These are phyloP conservation scores for Pezicula rhizophila DNA, from an alignment of 2,329 filamentous ascomycete genomes.

Conservation along the genomic window DNA sequence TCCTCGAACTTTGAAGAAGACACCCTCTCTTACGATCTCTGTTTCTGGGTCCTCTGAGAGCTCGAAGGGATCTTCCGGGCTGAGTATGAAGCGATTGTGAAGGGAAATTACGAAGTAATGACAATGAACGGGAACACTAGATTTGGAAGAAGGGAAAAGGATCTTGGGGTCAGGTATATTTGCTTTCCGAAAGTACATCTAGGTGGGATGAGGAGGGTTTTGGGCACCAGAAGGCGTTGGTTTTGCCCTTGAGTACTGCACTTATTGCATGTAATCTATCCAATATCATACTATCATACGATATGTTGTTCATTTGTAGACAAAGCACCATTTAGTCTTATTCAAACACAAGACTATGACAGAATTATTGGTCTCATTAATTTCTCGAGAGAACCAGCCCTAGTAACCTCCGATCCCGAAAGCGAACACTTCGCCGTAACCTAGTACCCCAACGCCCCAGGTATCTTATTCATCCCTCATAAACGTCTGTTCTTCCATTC, in stretches of 20 bases:
- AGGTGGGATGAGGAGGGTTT: not conserved
- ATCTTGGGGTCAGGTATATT: not conserved
- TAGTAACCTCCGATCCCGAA: not conserved
- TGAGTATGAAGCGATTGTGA: conserved; percentile 22
- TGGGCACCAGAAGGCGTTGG: not conserved
- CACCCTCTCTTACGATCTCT: conserved; percentile 7
- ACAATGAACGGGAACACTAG: conserved; percentile 1
- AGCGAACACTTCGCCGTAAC: not conserved
- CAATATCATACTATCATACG: conserved; percentile 1
- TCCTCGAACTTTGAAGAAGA: conserved; percentile 12
- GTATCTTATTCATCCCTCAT: conserved; percentile 7
- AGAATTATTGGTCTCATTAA: no score
- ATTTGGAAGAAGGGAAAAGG: conserved; percentile 1
- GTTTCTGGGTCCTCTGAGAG: conserved; percentile 16
- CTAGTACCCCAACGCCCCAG: conserved; percentile 2
- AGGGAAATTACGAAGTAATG: not conserved
- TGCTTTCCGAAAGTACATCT: no score
- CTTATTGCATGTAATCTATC: not conserved
- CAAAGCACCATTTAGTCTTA: no score
- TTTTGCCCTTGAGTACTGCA: not conserved
- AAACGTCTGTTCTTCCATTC: conserved; percentile 14
- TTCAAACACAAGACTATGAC: no score
- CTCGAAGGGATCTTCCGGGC: conserved; percentile 18
- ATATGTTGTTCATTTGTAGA: no score
- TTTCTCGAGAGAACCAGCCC: not conserved